Percentiles rank a stretch among this genome's conserved stretches.
Evolutionary conservation across 768 basidiomycete species (phyloP).

Genomic region (Podaxis sp.): DNA sequence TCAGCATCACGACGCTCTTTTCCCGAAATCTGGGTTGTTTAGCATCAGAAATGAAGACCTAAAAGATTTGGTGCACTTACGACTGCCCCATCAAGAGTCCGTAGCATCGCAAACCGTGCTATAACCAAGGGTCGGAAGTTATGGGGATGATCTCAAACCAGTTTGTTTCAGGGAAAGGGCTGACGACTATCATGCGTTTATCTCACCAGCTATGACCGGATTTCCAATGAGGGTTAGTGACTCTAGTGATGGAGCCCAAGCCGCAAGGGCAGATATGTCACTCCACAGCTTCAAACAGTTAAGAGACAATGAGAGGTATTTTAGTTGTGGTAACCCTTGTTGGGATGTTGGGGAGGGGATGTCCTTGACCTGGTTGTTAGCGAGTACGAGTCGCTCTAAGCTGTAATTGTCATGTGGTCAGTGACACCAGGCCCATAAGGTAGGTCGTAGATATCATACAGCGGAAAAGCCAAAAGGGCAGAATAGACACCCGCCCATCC

Average conservation of each 20-base stretch:
- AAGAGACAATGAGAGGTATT: conserved; percentile 57
- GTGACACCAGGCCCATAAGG: conserved; percentile 12
- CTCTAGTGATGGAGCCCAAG: conserved; percentile 67
- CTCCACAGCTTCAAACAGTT: conserved; percentile 59
- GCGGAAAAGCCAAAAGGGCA: conserved; percentile 38
- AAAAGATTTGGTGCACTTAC: conserved; percentile 35
- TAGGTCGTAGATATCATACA: conserved; percentile 32
- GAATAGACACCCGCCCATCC: conserved; percentile 51
- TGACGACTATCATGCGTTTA: conserved; percentile 7
- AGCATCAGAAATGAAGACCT: not conserved
- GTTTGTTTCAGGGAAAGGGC: conserved; percentile 4
- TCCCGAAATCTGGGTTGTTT: conserved; percentile 47
- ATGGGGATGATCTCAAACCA: conserved; percentile 33
- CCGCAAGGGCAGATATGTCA: conserved; percentile 57
- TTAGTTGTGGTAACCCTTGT: conserved; percentile 32
- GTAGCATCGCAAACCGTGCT: conserved; percentile 63
- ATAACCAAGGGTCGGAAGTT: conserved; percentile 57
- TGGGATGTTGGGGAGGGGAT: conserved; percentile 40
- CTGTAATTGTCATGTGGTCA: conserved; percentile 34
- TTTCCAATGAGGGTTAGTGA: conserved; percentile 60
- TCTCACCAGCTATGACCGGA: conserved; percentile 54
- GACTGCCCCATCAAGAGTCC: conserved; percentile 55
- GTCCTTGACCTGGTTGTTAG: conserved; percentile 51
- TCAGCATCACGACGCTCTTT: conserved; percentile 80
- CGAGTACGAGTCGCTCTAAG: conserved; percentile 59